Evolutionary conservation across 2,329 filamentous ascomycete genomes (phyloP).

Genomic region (Aspergillus persii): DNA sequence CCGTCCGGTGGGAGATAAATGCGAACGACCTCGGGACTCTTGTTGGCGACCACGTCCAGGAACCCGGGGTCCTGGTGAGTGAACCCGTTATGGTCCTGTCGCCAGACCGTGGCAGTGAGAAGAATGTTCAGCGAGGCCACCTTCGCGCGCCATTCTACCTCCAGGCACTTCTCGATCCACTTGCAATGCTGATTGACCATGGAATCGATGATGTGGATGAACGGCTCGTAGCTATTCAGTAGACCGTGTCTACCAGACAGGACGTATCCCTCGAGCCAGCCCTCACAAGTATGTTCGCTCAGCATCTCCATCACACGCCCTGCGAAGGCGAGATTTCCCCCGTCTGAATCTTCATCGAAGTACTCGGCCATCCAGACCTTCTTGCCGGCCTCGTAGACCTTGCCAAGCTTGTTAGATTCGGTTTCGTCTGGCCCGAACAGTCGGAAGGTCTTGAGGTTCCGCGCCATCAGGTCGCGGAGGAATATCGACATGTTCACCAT

Average conservation of each 20-base stretch:
- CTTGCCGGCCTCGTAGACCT: slow-evolving; percentile 70
- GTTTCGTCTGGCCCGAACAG: slow-evolving; percentile 79
- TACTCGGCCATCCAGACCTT: slow-evolving; percentile 80
- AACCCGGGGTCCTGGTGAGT: slow-evolving; percentile 80
- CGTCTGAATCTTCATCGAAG: slow-evolving; percentile 72
- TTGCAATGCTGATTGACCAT: slow-evolving; percentile 88
- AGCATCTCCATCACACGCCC: slow-evolving; percentile 82
- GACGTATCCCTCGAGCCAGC: slow-evolving; percentile 77
- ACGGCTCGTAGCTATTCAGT: slow-evolving; percentile 79
- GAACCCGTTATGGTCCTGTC: slow-evolving; percentile 82
- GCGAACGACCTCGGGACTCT: slow-evolving; percentile 74
- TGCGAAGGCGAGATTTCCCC: slow-evolving; percentile 66
- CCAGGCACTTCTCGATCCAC: slow-evolving; percentile 78
- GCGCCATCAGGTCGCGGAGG: slow-evolving; percentile 64
- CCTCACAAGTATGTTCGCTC: slow-evolving; percentile 77
- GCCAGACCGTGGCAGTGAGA: slow-evolving; percentile 74
- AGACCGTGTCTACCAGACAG: slow-evolving; percentile 72
- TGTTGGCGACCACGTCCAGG: slow-evolving; percentile 75
- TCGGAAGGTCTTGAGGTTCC: slow-evolving; percentile 67
- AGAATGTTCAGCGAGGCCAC: slow-evolving; percentile 76
- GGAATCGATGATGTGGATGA: slow-evolving; percentile 78
- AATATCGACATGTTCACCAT: slow-evolving; percentile 70
- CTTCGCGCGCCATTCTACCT: slow-evolving; percentile 73
- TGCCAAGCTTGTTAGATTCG: slow-evolving; percentile 73
- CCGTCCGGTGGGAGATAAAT: slow-evolving; percentile 80